Percentiles rank a stretch among this genome's conserved stretches.
phyloP scores from a whole-genome alignment of 2,329 filamentous ascomycete genomes.

The Bretziella fagacearum region DNA sequence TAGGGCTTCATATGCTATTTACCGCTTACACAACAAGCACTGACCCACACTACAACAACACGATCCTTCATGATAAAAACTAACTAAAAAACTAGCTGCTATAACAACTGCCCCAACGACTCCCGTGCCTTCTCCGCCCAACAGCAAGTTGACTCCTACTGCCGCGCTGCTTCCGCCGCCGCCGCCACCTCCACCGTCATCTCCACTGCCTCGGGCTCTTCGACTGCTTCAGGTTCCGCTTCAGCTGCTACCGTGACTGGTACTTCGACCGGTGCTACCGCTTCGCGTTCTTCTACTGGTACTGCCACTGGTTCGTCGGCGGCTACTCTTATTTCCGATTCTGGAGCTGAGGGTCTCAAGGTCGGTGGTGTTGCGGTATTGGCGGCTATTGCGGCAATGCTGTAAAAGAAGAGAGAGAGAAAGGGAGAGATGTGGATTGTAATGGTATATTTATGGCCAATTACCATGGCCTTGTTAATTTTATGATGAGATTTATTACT shows the following conservation, averaged over 20 bases:
- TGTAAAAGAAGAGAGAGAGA: constrained; percentile 19
- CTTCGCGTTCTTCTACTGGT: constrained; percentile 15
- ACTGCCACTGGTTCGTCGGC: constrained; percentile 16
- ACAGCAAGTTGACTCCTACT: constrained; percentile 28
- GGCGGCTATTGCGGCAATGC: constrained; percentile 23
- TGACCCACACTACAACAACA: background rate
- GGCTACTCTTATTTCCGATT: constrained; percentile 19
- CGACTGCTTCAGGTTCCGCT: constrained; percentile 17
- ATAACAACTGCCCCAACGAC: constrained; percentile 40
- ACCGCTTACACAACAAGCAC: background rate
- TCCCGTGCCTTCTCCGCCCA: constrained; percentile 21
- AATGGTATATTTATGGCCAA: background rate
- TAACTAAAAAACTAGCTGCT: constrained; percentile 30
- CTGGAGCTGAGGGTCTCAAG: constrained; percentile 21
- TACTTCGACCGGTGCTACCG: too few species aligned
- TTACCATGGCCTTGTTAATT: background rate
- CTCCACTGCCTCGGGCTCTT: constrained; percentile 12
- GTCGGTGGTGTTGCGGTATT: constrained; percentile 24
- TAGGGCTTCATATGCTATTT: background rate
- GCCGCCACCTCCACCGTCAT: constrained; percentile 7
- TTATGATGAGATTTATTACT: background rate
- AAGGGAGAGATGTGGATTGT: background rate
- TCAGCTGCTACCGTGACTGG: constrained; percentile 16
- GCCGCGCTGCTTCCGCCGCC: constrained; percentile 28
- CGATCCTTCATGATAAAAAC: background rate